Conservation (phyloP, 2,329 filamentous ascomycete species). For the Rhynchosporium graminicola region DNA sequence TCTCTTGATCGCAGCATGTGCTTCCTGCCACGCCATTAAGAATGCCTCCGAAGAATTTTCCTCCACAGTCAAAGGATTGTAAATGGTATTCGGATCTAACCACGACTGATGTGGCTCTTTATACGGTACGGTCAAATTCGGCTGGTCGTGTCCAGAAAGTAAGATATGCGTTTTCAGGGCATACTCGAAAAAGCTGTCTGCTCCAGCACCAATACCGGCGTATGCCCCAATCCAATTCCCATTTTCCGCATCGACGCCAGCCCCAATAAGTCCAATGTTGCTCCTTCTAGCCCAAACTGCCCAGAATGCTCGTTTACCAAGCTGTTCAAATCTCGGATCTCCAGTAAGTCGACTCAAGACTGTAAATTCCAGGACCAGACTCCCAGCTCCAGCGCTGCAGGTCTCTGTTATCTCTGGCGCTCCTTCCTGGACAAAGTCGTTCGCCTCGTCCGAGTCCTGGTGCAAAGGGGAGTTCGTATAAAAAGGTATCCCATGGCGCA, state of each 20-base stretch:
- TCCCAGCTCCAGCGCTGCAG: slow-evolving; percentile 95
- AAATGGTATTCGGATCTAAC: slow-evolving; percentile 66
- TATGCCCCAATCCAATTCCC: slow-evolving; percentile 87
- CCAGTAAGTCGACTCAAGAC: slow-evolving; percentile 86
- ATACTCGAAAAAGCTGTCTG: slow-evolving; percentile 99
- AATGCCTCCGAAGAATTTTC: slow-evolving; percentile 78
- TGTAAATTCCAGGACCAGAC: slow-evolving; percentile 89
- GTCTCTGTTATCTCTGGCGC: slow-evolving; percentile 82
- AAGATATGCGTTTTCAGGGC: slow-evolving; percentile 92
- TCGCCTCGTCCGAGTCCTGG: slow-evolving; percentile 48
- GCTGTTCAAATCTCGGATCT: slow-evolving; percentile 82
- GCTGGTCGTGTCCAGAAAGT: slow-evolving; percentile 71
- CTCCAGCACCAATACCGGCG: slow-evolving; percentile 92
- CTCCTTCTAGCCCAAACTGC: slow-evolving; percentile 91
- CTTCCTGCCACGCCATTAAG: slow-evolving; percentile 78
- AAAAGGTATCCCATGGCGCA: slow-evolving; percentile 88
- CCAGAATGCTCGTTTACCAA: slow-evolving; percentile 93
- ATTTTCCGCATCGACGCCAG: slow-evolving; percentile 88
- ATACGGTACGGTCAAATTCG: slow-evolving; percentile 47
- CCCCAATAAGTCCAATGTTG: slow-evolving; percentile 82
- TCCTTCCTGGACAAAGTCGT: slow-evolving; percentile 41
- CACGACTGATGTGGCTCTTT: slow-evolving; percentile 40
- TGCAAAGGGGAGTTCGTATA: slow-evolving; percentile 85
- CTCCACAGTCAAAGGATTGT: slow-evolving; percentile 59
- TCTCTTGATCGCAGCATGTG: slow-evolving; percentile 83